Percentiles rank a stretch among this genome's conserved stretches.
Conservation (phyloP, 169 alveolate species). For the Cryptosporidium canis region DNA sequence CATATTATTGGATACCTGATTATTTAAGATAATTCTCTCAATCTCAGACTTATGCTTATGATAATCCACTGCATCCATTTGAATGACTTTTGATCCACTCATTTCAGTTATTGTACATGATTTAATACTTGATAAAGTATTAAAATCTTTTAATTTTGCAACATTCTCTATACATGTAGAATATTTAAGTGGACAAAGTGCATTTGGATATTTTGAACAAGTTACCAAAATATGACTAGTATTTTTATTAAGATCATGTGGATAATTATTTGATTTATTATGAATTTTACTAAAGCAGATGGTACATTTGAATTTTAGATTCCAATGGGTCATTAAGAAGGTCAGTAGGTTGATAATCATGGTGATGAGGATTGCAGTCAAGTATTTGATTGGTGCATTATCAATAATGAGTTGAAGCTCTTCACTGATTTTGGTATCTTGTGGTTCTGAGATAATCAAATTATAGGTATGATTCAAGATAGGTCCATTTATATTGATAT, state of each 20-base stretch:
- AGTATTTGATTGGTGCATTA: background rate
- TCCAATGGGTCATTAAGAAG: constrained; percentile 60
- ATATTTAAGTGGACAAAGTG: constrained; percentile 31
- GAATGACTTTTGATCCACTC: constrained; percentile 2
- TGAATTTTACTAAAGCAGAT: constrained; percentile 1
- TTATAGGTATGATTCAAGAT: background rate
- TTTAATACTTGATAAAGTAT: background rate
- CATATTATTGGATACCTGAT: background rate
- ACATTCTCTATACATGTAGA: constrained; percentile 20
- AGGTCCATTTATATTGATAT: background rate
- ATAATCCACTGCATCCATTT: constrained; percentile 25
- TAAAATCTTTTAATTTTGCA: background rate
- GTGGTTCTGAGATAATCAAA: background rate
- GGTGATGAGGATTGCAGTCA: background rate
- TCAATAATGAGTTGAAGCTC: constrained; percentile 38
- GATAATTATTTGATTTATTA: background rate
- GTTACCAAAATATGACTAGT: constrained; percentile 29
- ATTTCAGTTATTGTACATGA: background rate
- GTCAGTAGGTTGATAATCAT: background rate
- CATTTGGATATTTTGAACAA: background rate
- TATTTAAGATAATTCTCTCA: background rate
- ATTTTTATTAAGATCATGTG: background rate
- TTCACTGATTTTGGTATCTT: background rate
- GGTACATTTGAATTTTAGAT: constrained; percentile 9
- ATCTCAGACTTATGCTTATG: background rate